Conservation (phyloP, 352 stramenopile genomes). For the Pythium aquatile region DNA sequence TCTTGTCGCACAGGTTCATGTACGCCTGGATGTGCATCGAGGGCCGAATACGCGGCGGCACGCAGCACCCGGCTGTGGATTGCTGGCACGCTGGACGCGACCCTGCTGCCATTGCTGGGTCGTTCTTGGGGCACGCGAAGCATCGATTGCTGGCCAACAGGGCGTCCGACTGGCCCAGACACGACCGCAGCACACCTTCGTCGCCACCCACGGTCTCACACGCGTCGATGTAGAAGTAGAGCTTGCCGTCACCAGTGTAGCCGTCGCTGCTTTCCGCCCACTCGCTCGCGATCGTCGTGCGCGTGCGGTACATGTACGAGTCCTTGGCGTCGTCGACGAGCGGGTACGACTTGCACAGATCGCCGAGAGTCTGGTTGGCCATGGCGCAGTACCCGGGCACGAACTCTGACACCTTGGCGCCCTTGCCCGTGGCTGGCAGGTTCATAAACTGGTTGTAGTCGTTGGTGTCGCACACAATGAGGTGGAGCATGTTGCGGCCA, state of each 20-base stretch:
- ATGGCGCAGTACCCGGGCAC: constrained; percentile 46
- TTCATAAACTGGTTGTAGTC: constrained; percentile 7
- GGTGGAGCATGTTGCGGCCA: constrained; percentile 45
- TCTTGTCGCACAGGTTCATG: constrained; percentile 53
- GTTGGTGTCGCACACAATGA: constrained; percentile 43
- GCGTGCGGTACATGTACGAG: constrained; percentile 39
- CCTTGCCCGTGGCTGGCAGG: constrained; percentile 12
- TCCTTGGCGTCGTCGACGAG: constrained; percentile 38
- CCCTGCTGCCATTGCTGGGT: constrained; percentile 11
- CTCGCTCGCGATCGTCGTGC: constrained; percentile 23
- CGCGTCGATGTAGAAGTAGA: constrained; percentile 50
- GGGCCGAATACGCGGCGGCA: constrained; percentile 26
- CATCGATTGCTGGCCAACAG: constrained; percentile 23
- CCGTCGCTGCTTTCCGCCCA: constrained; percentile 8
- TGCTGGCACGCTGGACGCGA: constrained; percentile 3
- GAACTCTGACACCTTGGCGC: constrained; percentile 6
- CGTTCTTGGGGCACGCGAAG: constrained; percentile 51
- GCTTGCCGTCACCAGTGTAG: constrained; percentile 22
- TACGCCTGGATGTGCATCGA: constrained; percentile 36
- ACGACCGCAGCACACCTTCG: constrained; percentile 49
- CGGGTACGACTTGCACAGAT: constrained; percentile 49
- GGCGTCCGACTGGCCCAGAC: constrained; percentile 28
- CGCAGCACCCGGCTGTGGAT: constrained; percentile 7
- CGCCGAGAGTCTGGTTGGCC: constrained; percentile 44
- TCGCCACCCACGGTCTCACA: constrained; percentile 51